A percentile compares a stretch with the other conserved stretches of the same genome.
Conservation (phyloP, 148 eudicot genomes). For the Gaultheria prostrata region DNA sequence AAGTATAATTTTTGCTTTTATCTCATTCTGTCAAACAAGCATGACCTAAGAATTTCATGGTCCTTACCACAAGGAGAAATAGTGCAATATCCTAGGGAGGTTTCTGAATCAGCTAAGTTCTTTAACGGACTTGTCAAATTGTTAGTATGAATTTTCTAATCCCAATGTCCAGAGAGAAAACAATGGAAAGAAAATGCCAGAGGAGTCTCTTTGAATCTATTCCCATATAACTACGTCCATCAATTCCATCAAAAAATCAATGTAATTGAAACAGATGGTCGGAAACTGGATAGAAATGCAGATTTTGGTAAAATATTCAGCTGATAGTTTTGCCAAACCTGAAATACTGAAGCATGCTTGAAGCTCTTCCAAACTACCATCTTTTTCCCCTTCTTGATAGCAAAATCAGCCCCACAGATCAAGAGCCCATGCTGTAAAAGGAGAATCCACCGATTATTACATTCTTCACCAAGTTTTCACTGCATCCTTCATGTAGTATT, state of each 20-base stretch:
- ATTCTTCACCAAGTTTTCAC: neutral
- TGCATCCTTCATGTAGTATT: neutral
- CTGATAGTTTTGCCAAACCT: neutral
- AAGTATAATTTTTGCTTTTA: neutral
- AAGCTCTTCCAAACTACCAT: neutral
- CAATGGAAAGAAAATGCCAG: neutral
- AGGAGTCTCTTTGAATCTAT: neutral
- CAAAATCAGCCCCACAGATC: neutral
- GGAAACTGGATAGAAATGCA: neutral
- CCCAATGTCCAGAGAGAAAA: neutral
- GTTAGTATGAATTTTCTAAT: neutral
- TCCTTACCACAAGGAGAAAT: neutral
- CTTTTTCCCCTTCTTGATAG: neutral
- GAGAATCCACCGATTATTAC: too few species aligned
- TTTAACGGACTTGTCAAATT: neutral
- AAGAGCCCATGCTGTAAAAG: neutral
- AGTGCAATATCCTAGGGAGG: neutral
- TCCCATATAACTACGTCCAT: neutral
- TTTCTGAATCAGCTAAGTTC: neutral
- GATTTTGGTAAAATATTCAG: neutral
- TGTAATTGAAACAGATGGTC: neutral
- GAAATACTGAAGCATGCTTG: neutral
- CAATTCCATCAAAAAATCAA: neutral
- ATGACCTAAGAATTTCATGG: neutral
- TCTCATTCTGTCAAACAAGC: neutral